phyloP scores from a whole-genome alignment of 176 grass and related monocot species.

The Cymbopogon citratus region DNA sequence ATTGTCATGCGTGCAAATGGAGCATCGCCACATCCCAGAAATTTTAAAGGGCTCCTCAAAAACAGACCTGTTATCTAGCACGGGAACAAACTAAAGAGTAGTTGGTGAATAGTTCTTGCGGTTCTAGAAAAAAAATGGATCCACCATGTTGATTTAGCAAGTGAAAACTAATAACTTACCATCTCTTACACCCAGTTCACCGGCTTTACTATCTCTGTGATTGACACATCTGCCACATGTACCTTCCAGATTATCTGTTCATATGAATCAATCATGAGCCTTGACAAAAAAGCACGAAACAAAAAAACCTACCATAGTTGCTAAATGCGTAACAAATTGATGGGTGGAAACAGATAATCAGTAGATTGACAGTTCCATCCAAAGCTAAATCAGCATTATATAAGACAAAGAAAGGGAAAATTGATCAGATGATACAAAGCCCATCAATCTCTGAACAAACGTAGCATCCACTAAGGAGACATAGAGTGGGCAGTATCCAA shows the following conservation, averaged over 20 bases:
- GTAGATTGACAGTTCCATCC: neutral
- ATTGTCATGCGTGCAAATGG: constrained; percentile 57
- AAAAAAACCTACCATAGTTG: neutral
- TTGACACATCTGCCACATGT: neutral
- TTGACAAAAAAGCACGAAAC: neutral
- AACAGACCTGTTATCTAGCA: constrained; percentile 23
- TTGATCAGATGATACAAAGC: neutral
- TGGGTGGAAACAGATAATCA: neutral
- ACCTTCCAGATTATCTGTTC: constrained; percentile 5
- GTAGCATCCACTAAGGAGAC: neutral
- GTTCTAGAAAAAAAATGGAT: neutral
- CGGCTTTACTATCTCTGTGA: neutral
- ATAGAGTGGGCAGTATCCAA: neutral
- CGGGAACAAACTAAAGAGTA: constrained; percentile 37
- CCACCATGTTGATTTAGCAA: neutral
- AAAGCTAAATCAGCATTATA: neutral
- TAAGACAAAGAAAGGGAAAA: neutral
- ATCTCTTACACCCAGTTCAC: neutral
- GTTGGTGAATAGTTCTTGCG: neutral
- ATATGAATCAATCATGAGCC: neutral
- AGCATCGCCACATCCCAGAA: constrained; percentile 51
- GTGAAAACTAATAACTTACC: constrained; percentile 10
- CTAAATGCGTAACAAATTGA: neutral
- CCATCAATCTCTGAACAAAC: neutral
- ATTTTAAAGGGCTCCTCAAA: constrained; percentile 11